These are phyloP conservation scores for Exobasidium cylindrosporum DNA, from an alignment of 1,284 basidiomycete species.

Conservation along the genomic window DNA sequence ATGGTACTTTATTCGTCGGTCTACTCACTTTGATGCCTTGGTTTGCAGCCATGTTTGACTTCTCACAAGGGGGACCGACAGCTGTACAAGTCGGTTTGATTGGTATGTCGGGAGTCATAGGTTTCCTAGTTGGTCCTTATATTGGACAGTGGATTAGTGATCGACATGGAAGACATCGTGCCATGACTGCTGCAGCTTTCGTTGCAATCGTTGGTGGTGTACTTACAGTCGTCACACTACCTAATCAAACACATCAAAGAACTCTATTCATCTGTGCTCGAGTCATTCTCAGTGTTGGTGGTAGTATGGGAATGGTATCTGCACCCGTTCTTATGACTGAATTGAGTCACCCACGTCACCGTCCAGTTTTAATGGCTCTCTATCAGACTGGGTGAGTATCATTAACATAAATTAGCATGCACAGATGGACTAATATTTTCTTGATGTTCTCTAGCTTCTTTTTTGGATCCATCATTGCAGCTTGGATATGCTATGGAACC, in stretches of 20 bases:
- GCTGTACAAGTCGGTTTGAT: slow-evolving; percentile 4
- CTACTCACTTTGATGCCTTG: slow-evolving; percentile 12
- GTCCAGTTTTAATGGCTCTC: too few species aligned
- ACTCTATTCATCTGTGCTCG: slow-evolving; percentile 11
- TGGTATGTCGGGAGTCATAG: slow-evolving; percentile 3
- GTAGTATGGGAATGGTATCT: not conserved
- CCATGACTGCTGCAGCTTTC: slow-evolving; percentile 2
- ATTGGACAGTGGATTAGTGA: slow-evolving; percentile 3
- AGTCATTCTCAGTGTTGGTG: slow-evolving; percentile 12
- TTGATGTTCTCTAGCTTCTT: too few species aligned
- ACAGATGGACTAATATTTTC: too few species aligned
- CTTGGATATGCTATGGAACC: slow-evolving; percentile 13
- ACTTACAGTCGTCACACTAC: slow-evolving; percentile 5
- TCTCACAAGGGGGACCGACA: not conserved
- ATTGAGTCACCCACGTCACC: slow-evolving; percentile 15
- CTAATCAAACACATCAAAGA: not conserved
- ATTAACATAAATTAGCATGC: not conserved
- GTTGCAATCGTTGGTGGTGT: slow-evolving; percentile 12
- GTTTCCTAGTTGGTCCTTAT: slow-evolving; percentile 8
- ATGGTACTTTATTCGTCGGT: slow-evolving; percentile 16
- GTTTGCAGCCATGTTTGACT: slow-evolving; percentile 9
- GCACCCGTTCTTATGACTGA: slow-evolving; percentile 16
- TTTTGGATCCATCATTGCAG: slow-evolving; percentile 8
- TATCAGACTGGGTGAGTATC: too few species aligned
- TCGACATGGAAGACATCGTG: slow-evolving; percentile 3